phyloP scores from a whole-genome alignment of 257 asterid genomes.

The Solanum etuberosum region DNA sequence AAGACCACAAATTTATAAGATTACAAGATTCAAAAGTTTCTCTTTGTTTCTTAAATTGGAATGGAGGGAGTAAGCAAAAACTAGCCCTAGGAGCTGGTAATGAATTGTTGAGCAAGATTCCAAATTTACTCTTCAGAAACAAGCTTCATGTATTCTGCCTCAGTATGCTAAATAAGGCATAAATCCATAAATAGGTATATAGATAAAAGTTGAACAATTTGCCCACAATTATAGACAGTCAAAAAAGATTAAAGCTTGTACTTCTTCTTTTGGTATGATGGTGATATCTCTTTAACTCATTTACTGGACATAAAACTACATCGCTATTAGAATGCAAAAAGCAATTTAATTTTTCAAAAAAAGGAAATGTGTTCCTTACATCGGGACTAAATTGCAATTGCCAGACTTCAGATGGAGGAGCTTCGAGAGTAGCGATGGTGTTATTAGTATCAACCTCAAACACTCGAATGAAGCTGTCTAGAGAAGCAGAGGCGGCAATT shows the following conservation, averaged over 20 bases:
- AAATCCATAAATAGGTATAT: background rate
- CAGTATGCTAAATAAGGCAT: background rate
- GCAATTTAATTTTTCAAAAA: background rate
- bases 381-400: constrained; percentile 77
- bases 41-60: background rate
- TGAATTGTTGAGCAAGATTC: background rate
- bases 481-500: constrained; percentile 85
- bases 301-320: background rate
- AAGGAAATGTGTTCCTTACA: constrained; percentile 18
- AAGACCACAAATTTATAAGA: background rate
- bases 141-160: background rate
- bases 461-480: constrained; percentile 81
- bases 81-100: background rate
- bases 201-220: background rate
- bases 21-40: background rate
- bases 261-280: background rate
- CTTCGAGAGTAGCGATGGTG: constrained; percentile 83
- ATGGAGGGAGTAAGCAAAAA: background rate
- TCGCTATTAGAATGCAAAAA: background rate
- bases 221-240: background rate
- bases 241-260: background rate
- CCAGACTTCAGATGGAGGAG: constrained; percentile 99
- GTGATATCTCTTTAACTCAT: background rate
- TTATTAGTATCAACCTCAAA: constrained; percentile 70
- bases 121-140: background rate